Evolutionary conservation across 2,329 filamentous ascomycete genomes (phyloP), one percentile per base, ranked within the genome.

Genomic region (Exophiala sideris): DNA sequence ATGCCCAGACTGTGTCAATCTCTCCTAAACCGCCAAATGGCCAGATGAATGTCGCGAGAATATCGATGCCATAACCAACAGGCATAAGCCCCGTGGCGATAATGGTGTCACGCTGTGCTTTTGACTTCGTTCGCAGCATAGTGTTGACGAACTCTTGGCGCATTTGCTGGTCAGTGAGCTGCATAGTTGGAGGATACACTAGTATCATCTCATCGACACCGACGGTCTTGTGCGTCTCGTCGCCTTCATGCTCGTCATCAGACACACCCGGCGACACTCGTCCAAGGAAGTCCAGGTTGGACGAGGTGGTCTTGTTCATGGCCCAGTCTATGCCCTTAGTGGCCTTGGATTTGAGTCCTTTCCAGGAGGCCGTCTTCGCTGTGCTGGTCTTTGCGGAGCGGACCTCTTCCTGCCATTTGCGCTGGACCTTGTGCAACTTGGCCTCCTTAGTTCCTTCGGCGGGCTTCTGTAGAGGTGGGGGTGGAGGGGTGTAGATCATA

Each of bases 351-450:
- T 75, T 75, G 51, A 75, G 62, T 10, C 73, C 73, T 50, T 73
- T 70, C 72, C 71, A 76, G 35, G 67, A 70, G 4, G 67, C 66
- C 1, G 65, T 68, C 40, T 73, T 72, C n/a, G 68, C 71, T 21
- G 70, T 67, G 54, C 62, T 69, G 14, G 70, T 67, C 50, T 75
- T 75, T 2, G 73, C 73, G 35, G 67, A 66, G 4, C 73, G 70
- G 9, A 76, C 71, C 60, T 76, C 73, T 50, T 73, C 68, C 60
- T 75, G 70, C 74, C 73, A 76, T 64, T 72, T 73, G 5, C 74
- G 66, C 60, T 74, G 71, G 16, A 73, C 65, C 56, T 74, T 75
- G 60, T 74, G 73, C 39, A 71, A 54, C 24, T 69, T 69, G 42
- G 58, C 66, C 59, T 76, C 74, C 53, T 74, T 76, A 41, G 72